A percentile compares a stretch with the other conserved stretches of the same genome.
Evolutionary conservation across 768 basidiomycete genomes (phyloP).

Genomic region (Amanita pallidorosea): DNA sequence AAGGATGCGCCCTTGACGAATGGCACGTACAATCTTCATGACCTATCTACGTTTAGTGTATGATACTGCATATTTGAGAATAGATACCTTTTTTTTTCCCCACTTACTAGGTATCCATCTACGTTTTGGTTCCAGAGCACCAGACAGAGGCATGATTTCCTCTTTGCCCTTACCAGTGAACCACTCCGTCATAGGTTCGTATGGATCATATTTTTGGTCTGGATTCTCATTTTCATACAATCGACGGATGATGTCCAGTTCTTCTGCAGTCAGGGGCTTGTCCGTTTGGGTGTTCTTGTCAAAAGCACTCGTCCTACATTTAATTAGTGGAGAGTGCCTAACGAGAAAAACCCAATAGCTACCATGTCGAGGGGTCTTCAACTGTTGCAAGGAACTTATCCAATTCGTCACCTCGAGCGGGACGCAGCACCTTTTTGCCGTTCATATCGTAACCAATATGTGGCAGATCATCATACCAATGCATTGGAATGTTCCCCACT

Average conservation of each 20-base stretch:
- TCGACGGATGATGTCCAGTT: constrained; percentile 89
- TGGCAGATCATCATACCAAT: constrained; percentile 99
- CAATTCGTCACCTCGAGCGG: constrained; percentile 91
- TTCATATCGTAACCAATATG: constrained; percentile 96
- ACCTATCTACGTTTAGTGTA: constrained; percentile 37
- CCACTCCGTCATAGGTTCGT: constrained; percentile 92
- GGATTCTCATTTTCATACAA: constrained; percentile 89
- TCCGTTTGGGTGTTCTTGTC: constrained; percentile 83
- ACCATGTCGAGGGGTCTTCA: constrained; percentile 89
- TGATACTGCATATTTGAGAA: neutral
- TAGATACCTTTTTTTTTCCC: constrained; percentile 93
- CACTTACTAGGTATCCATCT: constrained; percentile 97
- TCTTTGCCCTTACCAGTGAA: constrained; percentile 95
- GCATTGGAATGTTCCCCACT: constrained; percentile 88
- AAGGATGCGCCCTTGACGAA: constrained; percentile 88
- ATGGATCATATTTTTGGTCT: constrained; percentile 82
- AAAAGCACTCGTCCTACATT: constrained; percentile 76
- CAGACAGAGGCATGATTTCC: constrained; percentile 86
- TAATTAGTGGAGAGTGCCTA: neutral
- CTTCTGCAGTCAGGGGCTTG: constrained; percentile 78
- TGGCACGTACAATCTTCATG: constrained; percentile 99
- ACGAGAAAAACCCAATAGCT: constrained; percentile 12
- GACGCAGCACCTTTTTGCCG: constrained; percentile 88
- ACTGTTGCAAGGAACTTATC: constrained; percentile 94
- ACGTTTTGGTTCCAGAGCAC: constrained; percentile 90